A percentile compares a stretch with the other conserved stretches of the same genome.
These are phyloP conservation scores for Otatea glauca DNA, from an alignment of 176 grass and related monocot genomes.

Conservation along the genomic window DNA sequence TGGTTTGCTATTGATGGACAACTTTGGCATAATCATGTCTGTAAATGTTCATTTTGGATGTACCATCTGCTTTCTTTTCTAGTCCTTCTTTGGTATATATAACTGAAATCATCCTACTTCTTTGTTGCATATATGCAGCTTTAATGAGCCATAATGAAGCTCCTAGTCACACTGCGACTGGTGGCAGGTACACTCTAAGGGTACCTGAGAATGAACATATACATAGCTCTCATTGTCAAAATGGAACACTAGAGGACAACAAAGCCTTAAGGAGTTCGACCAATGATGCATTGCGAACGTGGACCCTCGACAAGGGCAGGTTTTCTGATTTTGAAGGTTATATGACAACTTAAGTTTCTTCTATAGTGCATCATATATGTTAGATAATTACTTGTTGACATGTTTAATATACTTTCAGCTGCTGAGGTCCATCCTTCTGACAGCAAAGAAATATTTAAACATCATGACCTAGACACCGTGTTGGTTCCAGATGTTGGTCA, in stretches of 20 bases:
- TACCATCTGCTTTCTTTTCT: neutral
- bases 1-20: neutral
- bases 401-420: slow-evolving; percentile 49
- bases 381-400: slow-evolving; percentile 44
- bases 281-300: slow-evolving; percentile 64
- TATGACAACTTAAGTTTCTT: slow-evolving; percentile 34
- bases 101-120: neutral
- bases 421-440: slow-evolving; percentile 60
- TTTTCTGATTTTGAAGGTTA: slow-evolving; percentile 72
- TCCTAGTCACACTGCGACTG: neutral
- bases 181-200: slow-evolving; percentile 29
- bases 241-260: slow-evolving; percentile 46
- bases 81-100: slow-evolving; percentile 28
- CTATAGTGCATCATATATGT: slow-evolving; percentile 15
- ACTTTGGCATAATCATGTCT: neutral
- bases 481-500: slow-evolving; percentile 34
- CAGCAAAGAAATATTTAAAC: slow-evolving; percentile 32
- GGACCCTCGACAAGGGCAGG: slow-evolving; percentile 48
- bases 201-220: slow-evolving; percentile 36
- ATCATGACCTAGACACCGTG: slow-evolving; percentile 34
- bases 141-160: slow-evolving; percentile 30
- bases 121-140: slow-evolving; percentile 43
- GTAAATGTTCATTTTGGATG: slow-evolving; percentile 10
- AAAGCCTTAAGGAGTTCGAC: slow-evolving; percentile 36
- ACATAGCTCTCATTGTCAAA: slow-evolving; percentile 48